Conservation (phyloP, 768 basidiomycete genomes). For the Tulasnella sp. region DNA sequence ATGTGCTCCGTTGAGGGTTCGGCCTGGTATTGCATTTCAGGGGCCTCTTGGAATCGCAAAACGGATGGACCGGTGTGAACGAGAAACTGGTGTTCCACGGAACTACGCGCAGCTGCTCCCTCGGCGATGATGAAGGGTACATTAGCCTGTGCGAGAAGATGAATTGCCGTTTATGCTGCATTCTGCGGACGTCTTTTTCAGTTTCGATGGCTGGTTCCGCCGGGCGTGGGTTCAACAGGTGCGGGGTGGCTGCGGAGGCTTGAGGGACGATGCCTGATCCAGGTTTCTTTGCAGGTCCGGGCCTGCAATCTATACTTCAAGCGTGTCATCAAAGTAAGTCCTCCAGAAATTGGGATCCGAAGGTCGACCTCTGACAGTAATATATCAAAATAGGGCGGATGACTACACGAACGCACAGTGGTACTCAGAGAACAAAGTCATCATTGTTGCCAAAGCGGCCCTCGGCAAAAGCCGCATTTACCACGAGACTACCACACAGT, state of each 20-base stretch:
- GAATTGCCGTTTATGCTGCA: neutral
- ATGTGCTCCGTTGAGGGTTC: too few species aligned
- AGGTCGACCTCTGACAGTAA: neutral
- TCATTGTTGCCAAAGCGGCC: conserved; percentile 4
- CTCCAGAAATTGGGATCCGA: too few species aligned
- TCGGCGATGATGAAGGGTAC: neutral
- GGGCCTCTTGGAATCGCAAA: neutral
- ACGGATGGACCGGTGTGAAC: neutral
- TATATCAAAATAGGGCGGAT: conserved; percentile 12
- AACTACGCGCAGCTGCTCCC: neutral
- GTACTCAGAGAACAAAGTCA: neutral
- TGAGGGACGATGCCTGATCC: too few species aligned
- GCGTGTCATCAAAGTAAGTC: conserved; percentile 22
- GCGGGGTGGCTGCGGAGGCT: neutral
- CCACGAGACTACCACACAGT: neutral
- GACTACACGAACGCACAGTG: neutral
- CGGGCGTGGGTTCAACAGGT: neutral
- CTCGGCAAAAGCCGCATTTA: neutral
- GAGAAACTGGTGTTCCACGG: conserved; percentile 6
- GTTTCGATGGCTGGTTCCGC: neutral
- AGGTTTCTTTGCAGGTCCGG: neutral
- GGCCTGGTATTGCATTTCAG: too few species aligned
- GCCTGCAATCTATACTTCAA: conserved; percentile 11
- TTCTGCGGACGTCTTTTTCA: neutral
- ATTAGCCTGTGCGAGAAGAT: neutral